These are phyloP conservation scores for Urochloa ruziziensis DNA, from an alignment of 176 grass and related monocot genomes.

Conservation along the genomic window DNA sequence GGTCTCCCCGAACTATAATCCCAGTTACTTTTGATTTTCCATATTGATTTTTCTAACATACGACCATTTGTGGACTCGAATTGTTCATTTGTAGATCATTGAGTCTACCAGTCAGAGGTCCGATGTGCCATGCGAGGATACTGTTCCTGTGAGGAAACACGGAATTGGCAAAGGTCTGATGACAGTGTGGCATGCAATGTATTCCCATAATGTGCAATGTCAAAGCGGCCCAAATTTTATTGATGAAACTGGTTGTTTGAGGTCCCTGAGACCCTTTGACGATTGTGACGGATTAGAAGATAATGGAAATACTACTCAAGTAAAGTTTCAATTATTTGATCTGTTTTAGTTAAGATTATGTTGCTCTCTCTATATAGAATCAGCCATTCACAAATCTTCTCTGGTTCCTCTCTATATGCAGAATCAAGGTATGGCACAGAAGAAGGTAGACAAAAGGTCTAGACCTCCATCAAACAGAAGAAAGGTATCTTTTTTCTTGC, in stretches of 20 bases:
- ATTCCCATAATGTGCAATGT: slow-evolving; percentile 50
- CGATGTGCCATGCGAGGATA: slow-evolving; percentile 10
- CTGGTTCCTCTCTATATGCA: slow-evolving; percentile 38
- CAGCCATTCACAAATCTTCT: background rate
- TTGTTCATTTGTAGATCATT: slow-evolving; percentile 37
- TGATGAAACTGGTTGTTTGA: slow-evolving; percentile 60
- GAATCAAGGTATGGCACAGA: slow-evolving; percentile 48
- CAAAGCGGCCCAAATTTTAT: slow-evolving; percentile 46
- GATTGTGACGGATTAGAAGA: slow-evolving; percentile 30
- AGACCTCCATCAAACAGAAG: slow-evolving; percentile 48
- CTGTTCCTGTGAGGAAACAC: slow-evolving; percentile 62
- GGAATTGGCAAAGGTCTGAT: slow-evolving; percentile 96
- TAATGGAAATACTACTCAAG: slow-evolving; percentile 35
- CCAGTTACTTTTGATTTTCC: slow-evolving; percentile 9
- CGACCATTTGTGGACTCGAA: background rate
- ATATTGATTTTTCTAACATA: background rate
- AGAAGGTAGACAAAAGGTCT: slow-evolving; percentile 56
- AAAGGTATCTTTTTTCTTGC: slow-evolving; percentile 51
- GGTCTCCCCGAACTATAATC: background rate
- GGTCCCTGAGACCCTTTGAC: slow-evolving; percentile 48
- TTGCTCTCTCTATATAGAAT: slow-evolving; percentile 23
- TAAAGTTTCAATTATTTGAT: slow-evolving; percentile 41
- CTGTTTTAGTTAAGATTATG: background rate
- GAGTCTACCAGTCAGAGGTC: slow-evolving; percentile 21
- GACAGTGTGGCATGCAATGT: slow-evolving; percentile 88